Evolutionary conservation across 495 filamentous ascomycete genomes (phyloP), one percentile per base, ranked within the genome.

Genomic region (Aspergillus hancockii): DNA sequence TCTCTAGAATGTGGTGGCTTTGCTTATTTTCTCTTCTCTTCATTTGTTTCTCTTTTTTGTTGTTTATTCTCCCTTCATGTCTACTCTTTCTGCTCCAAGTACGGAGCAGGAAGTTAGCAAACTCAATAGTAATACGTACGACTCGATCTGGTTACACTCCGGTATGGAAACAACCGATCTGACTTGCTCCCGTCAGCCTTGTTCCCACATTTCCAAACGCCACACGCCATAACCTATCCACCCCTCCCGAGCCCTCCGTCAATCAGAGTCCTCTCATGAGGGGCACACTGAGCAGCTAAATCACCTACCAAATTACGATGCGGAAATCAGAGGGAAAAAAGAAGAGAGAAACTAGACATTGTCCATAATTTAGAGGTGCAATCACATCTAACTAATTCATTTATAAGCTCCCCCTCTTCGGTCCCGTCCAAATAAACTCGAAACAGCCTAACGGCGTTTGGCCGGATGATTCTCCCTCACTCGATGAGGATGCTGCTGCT

Each of bases 381-480:
- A 56, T 57, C n/a, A 23, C 16, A 22, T 45, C 38, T 55, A 25
- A 16, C 52, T 47, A 41, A 57, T 16, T 16, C 14, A 41, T 41
- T 14, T 60, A 50, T 43, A 28, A 28, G 63, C 56, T 56, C 61
- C 59, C 61, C 55, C 58, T 61, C 62, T 63, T 67, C 59, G 57
- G 55, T 58, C 60, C 64, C 67, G 54, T 70, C 58, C 58, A 69
- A 73, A 74, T 75, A 72, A 78, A 79, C 73, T 71, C 74, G 75
- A 79, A 77, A 79, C 76, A 76, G 58, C 62, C 76, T 75, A 77
- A 76, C 71, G 72, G 71, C 57, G 66, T 61, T 65, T 63, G 56
- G 60, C 63, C 64, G 45, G 53, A 54, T 58, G 54, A 60, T 60
- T 63, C 30, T 59, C 52, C 49, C 43, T 36, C 43, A 23, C 30